Evolutionary conservation across 352 stramenopile species (phyloP).

Genomic region (Thalassiosira delicatula): DNA sequence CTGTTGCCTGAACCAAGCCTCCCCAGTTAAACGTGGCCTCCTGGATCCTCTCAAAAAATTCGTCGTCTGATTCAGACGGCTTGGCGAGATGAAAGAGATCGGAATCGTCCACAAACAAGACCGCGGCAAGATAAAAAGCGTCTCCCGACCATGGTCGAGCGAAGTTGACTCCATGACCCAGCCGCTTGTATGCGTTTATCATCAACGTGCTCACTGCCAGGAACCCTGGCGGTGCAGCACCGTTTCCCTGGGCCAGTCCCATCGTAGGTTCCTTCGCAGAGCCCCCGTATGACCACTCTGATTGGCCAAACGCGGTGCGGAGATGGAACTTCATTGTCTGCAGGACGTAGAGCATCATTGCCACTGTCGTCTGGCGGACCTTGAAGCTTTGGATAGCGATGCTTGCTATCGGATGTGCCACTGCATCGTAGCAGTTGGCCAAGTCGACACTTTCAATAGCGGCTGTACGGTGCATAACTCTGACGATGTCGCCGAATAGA

Average conservation of each 20-base stretch:
- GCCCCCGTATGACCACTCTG: neutral
- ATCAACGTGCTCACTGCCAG: neutral
- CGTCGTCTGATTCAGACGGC: neutral
- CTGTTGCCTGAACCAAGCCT: neutral
- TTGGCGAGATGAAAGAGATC: constrained; percentile 1
- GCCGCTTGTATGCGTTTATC: neutral
- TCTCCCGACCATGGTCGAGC: neutral
- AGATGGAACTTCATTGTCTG: constrained; percentile 27
- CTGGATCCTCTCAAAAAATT: neutral
- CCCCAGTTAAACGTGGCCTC: neutral
- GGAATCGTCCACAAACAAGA: constrained; percentile 26
- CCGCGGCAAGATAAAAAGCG: neutral
- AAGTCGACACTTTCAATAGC: constrained; percentile 29
- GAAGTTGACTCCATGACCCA: neutral
- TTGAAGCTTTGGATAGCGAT: constrained; percentile 20
- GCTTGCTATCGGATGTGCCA: constrained; percentile 28
- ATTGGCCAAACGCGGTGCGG: constrained; percentile 1
- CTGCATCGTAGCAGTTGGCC: constrained; percentile 35
- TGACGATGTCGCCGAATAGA: constrained; percentile 27
- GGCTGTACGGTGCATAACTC: constrained; percentile 3
- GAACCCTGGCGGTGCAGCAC: neutral
- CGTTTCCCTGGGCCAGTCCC: neutral
- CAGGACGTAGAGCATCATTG: constrained; percentile 19
- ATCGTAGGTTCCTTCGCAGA: neutral
- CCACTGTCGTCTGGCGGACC: constrained; percentile 5